These are phyloP conservation scores for Phaseolus coccineus DNA, from an alignment of 331 rosid genomes.

Conservation along the genomic window DNA sequence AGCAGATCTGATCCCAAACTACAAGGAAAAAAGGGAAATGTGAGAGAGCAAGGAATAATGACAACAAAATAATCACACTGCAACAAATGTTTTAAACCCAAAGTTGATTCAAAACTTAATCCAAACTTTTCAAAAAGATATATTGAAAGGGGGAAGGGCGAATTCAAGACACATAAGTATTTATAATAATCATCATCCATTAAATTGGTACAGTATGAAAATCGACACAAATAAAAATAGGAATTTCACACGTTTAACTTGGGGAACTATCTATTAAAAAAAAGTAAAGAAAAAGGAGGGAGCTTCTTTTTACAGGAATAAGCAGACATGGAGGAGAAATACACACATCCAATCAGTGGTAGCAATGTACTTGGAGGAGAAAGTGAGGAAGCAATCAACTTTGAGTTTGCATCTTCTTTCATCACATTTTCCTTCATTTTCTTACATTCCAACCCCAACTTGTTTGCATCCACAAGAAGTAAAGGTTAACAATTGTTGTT, in stretches of 20 bases:
- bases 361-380: not conserved
- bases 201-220: constrained; percentile 11
- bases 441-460: not conserved
- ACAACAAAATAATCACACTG: constrained; percentile 31
- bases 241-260: not conserved
- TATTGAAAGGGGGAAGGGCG: not conserved
- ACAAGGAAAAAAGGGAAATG: constrained; percentile 33
- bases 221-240: not conserved
- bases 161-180: not conserved
- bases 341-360: not conserved
- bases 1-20: constrained; percentile 97
- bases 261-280: not conserved
- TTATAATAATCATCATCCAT: constrained; percentile 13
- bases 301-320: not conserved
- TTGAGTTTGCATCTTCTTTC: not conserved
- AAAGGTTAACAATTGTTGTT: not conserved
- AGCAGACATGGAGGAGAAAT: not conserved
- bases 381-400: not conserved
- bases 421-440: not conserved
- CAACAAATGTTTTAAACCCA: constrained; percentile 22
- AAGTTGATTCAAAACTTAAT: constrained; percentile 22
- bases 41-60: constrained; percentile 13
- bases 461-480: not conserved
- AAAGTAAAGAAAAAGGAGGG: not conserved
- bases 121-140: constrained; percentile 13